phyloP scores from a whole-genome alignment of 2,329 filamentous ascomycete species.

The Fusarium brevicatenulatum region DNA sequence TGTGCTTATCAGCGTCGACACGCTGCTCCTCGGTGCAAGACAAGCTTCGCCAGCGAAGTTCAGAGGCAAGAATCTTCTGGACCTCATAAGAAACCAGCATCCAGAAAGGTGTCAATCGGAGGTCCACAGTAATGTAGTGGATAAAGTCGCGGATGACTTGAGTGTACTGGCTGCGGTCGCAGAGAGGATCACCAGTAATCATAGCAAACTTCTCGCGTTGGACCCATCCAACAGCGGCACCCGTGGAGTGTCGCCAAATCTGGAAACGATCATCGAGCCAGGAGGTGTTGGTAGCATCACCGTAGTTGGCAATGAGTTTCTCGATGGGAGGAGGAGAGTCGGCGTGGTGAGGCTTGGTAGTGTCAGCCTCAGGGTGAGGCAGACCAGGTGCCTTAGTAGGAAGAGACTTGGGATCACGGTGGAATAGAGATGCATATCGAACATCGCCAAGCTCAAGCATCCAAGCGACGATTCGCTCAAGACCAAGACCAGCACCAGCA shows the following conservation, averaged over 20 bases:
- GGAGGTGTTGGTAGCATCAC: slow-evolving; percentile 91
- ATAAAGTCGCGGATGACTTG: slow-evolving; percentile 80
- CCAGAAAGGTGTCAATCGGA: slow-evolving; percentile 83
- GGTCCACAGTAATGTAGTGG: slow-evolving; percentile 76
- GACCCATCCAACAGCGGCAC: slow-evolving; percentile 87
- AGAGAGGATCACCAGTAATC: slow-evolving; percentile 87
- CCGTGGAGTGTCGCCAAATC: slow-evolving; percentile 87
- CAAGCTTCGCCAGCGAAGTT: slow-evolving; percentile 87
- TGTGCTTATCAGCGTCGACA: slow-evolving; percentile 78
- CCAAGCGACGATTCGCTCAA: slow-evolving; percentile 89
- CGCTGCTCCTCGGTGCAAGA: slow-evolving; percentile 91
- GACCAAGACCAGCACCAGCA: slow-evolving; percentile 87
- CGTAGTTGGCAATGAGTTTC: slow-evolving; percentile 93
- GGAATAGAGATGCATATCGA: slow-evolving; percentile 86
- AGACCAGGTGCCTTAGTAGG: slow-evolving; percentile 73
- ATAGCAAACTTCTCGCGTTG: slow-evolving; percentile 81
- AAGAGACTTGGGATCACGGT: slow-evolving; percentile 87
- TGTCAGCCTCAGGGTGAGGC: slow-evolving; percentile 90
- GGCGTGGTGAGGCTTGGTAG: slow-evolving; percentile 60
- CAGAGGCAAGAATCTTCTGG: slow-evolving; percentile 81
- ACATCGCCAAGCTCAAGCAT: slow-evolving; percentile 90
- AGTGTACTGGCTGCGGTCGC: slow-evolving; percentile 79
- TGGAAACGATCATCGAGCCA: slow-evolving; percentile 91
- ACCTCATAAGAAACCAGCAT: slow-evolving; percentile 83
- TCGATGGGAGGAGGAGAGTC: slow-evolving; percentile 77